Evolutionary conservation across 139 green algal genomes (phyloP), one percentile per base, ranked within the genome.

Genomic region (Edaphochlamys debaryana): DNA sequence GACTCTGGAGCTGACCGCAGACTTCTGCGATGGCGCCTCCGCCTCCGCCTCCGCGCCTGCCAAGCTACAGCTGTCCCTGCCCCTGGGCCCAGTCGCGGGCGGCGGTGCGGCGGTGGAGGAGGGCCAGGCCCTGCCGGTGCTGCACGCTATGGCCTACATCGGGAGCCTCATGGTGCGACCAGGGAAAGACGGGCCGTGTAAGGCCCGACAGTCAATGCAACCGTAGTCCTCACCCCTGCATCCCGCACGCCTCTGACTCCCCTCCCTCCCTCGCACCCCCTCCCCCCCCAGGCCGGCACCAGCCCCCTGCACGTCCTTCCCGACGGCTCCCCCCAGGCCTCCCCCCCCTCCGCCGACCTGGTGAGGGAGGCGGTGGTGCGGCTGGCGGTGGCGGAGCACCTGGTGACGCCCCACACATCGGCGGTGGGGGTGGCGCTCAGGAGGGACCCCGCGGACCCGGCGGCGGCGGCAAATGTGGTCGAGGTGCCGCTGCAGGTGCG

Each of bases 131-230:
- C 79, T 85, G 52, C 45, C 30, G 15, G 85, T 89, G 40, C 78
- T 89, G 52, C 85, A 89, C 48, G 85, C 85, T 38, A 89, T 89
- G n/a, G n/a, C n/a, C n/a, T n/a, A n/a, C n/a, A n/a, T n/a, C n/a
- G n/a, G n/a, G n/a, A n/a, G n/a, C n/a, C 78, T 89, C 38, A n/a
- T 86, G 69, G 67, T 73, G 67, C 17, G 67, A 19, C 30, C 4
- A 6, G 25, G 29, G 60, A n/a, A n/a, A n/a, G 60, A 5, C n/a
- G n/a, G n/a, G n/a, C n/a, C n/a, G n/a, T n/a, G n/a, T n/a, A n/a
- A n/a, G n/a, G n/a, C n/a, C n/a, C n/a, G n/a, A n/a, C n/a, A n/a
- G n/a, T n/a, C n/a, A n/a, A n/a, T n/a, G n/a, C n/a, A n/a, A n/a
- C n/a, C 7, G n/a, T 17, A 69, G 63, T 23, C 8, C 23, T 40